Base-by-base conservation (phyloP, 352 stramenopile genomes). In the Poterioochromonas sp. region DNA sequence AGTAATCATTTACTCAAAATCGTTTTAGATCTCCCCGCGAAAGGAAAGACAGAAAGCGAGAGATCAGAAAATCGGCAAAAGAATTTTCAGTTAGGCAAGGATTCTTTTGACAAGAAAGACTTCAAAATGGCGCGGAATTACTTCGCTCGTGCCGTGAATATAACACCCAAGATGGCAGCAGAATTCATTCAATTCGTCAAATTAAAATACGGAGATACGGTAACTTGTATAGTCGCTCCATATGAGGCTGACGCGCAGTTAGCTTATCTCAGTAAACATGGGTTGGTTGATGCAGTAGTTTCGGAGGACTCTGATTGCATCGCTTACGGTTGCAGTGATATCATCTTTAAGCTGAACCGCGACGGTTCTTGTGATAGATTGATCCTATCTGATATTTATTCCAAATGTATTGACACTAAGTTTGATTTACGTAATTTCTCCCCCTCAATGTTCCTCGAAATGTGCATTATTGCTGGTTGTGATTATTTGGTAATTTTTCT, bases 231-330 rank as follows among this genome's bases (percentile, higher is more conserved):
- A 34, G 93, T 99, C 0, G 94, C 95, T 18, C 95, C 95, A 12
- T 99, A 98, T 80, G 95, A 99, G 86, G 94, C 95, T 18, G 95
- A 99, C 79, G 93, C 94, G n/a, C 93, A 99, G 83, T 83, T 99
- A 65, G 94, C 94, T 0, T 97, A 93, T 80, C 77, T 98, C 26
- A 92, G 87, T 34, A 88, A 87, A 22, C 82, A 82, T 53, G 85
- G 84, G 5, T 83, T 95, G 40, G 84, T 97, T 51, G 94, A 98
- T 79, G 86, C 90, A 0, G 93, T 98, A 37, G 93, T 99, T 40
- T 96, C 93, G 18, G 94, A 99, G 83, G 95, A 99, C 83, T 95
- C 89, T 62, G 95, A 99, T 81, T 92, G 86, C 71, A 86, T 99
- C 32, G 88, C 92, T 0, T 98, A 98, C 81, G 91, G 93, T 8